Evolutionary conservation across 441 rosid genomes (phyloP).

Genomic region (Gossypium trilobum): DNA sequence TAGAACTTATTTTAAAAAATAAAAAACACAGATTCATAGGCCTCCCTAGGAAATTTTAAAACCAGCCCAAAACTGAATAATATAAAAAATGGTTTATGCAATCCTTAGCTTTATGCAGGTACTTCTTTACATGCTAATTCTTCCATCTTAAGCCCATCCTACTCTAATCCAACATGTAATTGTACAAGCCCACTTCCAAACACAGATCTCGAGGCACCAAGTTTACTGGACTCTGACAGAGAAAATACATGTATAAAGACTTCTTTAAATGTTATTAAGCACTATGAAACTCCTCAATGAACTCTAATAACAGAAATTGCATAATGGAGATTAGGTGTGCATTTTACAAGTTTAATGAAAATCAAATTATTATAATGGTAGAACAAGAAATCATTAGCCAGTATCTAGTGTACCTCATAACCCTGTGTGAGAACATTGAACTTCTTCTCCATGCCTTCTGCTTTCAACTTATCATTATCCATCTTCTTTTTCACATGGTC

Average conservation of each 20-base stretch:
- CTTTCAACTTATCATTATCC: slow-evolving; percentile 80
- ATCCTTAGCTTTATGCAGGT: background rate
- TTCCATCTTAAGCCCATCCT: background rate
- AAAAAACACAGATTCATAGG: background rate
- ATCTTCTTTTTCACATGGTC: slow-evolving; percentile 57
- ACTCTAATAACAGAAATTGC: background rate
- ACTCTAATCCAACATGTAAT: background rate
- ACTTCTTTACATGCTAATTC: slow-evolving; percentile 1
- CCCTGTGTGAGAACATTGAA: slow-evolving; percentile 75
- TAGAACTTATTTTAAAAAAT: too few species aligned
- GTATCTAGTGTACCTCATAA: slow-evolving; percentile 58
- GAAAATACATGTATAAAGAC: background rate
- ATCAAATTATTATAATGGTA: background rate
- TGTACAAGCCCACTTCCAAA: background rate
- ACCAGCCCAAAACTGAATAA: background rate
- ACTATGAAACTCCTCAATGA: background rate
- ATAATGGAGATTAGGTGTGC: background rate
- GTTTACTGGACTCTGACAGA: background rate
- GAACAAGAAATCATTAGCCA: background rate
- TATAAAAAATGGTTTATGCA: background rate
- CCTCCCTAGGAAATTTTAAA: background rate
- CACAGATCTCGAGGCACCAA: background rate
- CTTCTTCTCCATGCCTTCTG: slow-evolving; percentile 68
- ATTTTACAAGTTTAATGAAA: background rate
- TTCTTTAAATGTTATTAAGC: background rate